Conservation (phyloP, 169 alveolate species). For the Perkinsus marinus region DNA sequence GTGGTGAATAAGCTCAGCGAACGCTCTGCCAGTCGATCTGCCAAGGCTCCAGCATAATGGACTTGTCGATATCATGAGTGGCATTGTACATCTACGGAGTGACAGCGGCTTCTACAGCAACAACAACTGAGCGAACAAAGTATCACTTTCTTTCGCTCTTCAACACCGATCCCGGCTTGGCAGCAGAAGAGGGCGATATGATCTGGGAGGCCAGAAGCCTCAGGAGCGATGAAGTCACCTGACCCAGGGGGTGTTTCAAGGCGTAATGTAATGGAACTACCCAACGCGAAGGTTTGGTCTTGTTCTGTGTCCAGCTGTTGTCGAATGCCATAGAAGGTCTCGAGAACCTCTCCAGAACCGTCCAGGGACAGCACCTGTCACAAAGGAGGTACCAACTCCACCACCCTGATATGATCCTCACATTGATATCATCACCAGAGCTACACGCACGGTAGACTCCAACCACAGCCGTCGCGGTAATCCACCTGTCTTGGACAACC, state of each 20-base stretch:
- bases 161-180: slow-evolving; percentile 36
- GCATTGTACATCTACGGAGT: slow-evolving; percentile 14
- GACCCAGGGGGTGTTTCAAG: not conserved
- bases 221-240: not conserved
- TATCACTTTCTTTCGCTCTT: slow-evolving; percentile 4
- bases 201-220: slow-evolving; percentile 9
- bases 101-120: not conserved
- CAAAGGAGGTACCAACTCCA: not conserved
- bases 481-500: slow-evolving; percentile 14
- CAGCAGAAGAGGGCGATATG: slow-evolving; percentile 41
- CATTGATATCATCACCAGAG: slow-evolving; percentile 38
- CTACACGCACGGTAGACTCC: slow-evolving; percentile 35
- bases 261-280: not conserved
- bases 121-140: not conserved
- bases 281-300: not conserved
- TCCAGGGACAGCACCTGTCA: not conserved
- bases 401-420: slow-evolving; percentile 3
- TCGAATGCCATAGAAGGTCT: not conserved
- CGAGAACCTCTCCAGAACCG: not conserved
- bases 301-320: not conserved
- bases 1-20: slow-evolving; percentile 41
- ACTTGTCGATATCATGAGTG: slow-evolving; percentile 36
- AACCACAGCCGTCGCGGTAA: slow-evolving; percentile 29
- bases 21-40: slow-evolving; percentile 52
- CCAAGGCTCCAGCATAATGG: slow-evolving; percentile 39